Evolutionary conservation across 202 grass and related monocot species (phyloP).

Genomic region (Elaeis oleifera): DNA sequence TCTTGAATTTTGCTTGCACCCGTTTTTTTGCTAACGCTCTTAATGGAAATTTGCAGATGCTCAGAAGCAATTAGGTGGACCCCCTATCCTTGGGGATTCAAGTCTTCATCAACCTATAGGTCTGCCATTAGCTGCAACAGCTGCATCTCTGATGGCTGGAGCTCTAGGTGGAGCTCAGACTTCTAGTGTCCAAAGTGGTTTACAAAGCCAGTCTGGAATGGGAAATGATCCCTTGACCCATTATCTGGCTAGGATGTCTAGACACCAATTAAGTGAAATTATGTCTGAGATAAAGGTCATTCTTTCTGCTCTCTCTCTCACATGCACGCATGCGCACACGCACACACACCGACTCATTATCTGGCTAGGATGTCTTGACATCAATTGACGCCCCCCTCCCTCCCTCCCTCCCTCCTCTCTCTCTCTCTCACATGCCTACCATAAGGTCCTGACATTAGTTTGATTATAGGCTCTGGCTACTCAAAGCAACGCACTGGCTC

Average conservation of each 20-base stretch:
- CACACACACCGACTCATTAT: no score
- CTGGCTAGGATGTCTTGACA: no score
- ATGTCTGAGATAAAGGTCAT: conserved; percentile 88
- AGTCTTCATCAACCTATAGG: conserved; percentile 65
- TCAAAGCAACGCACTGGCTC: conserved; percentile 61
- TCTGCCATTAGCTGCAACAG: conserved; percentile 57
- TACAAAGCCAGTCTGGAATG: conserved; percentile 48
- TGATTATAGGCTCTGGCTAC: conserved; percentile 48
- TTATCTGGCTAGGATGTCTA: conserved; percentile 82
- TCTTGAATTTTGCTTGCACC: conserved; percentile 15
- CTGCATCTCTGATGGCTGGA: conserved; percentile 63
- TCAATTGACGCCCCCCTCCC: no score
- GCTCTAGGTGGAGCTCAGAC: conserved; percentile 67
- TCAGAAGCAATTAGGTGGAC: conserved; percentile 39
- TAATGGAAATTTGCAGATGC: conserved; percentile 32
- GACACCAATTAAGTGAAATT: conserved; percentile 68
- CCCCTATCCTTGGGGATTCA: conserved; percentile 35
- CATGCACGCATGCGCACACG: no score
- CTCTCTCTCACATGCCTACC: neutral
- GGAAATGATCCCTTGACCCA: conserved; percentile 89
- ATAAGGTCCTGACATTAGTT: conserved; percentile 20
- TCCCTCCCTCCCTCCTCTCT: no score
- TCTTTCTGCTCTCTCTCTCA: neutral
- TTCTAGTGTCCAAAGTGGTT: conserved; percentile 51
- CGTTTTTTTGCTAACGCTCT: conserved; percentile 18